Percentiles rank a stretch among this genome's conserved stretches.
Conservation (phyloP, 2,329 filamentous ascomycete genomes). For the Alternaria arbusti region DNA sequence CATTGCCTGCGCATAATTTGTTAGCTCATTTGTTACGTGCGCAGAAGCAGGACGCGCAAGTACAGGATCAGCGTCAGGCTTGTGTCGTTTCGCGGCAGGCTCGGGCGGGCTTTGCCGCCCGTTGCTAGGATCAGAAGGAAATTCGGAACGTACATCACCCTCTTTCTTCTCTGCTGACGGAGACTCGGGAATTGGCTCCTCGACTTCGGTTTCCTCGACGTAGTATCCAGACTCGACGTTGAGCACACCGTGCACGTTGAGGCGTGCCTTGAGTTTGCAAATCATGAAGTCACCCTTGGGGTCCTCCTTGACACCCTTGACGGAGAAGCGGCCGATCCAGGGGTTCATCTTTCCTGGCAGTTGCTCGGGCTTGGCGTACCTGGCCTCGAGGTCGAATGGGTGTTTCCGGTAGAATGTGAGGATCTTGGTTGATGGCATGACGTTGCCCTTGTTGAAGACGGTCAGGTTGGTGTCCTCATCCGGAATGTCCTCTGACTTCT, state of each 20-base stretch:
- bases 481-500: constrained; percentile 97
- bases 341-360: constrained; percentile 90
- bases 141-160: constrained; percentile 69
- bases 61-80: constrained; percentile 31
- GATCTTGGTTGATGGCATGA: constrained; percentile 98
- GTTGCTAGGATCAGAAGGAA: constrained; percentile 28
- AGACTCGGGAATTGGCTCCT: constrained; percentile 85
- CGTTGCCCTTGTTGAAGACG: constrained; percentile 96
- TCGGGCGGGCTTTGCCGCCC: constrained; percentile 27
- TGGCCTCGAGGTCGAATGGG: constrained; percentile 93
- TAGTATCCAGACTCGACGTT: constrained; percentile 98
- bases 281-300: constrained; percentile 98
- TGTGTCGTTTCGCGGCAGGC: constrained; percentile 43
- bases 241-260: constrained; percentile 94
- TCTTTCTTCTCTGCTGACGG: constrained; percentile 64
- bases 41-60: constrained; percentile 36
- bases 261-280: constrained; percentile 97
- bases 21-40: constrained; percentile 35
- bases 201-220: constrained; percentile 96
- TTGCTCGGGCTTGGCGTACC: constrained; percentile 84
- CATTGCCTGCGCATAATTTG: constrained; percentile 43
- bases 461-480: constrained; percentile 97
- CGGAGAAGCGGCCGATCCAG: constrained; percentile 96
- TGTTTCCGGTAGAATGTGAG: constrained; percentile 99
- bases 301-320: constrained; percentile 96